Percentiles rank a stretch among this genome's conserved stretches.
phyloP scores from a whole-genome alignment of 305 asterid genomes.

The Withania somnifera region DNA sequence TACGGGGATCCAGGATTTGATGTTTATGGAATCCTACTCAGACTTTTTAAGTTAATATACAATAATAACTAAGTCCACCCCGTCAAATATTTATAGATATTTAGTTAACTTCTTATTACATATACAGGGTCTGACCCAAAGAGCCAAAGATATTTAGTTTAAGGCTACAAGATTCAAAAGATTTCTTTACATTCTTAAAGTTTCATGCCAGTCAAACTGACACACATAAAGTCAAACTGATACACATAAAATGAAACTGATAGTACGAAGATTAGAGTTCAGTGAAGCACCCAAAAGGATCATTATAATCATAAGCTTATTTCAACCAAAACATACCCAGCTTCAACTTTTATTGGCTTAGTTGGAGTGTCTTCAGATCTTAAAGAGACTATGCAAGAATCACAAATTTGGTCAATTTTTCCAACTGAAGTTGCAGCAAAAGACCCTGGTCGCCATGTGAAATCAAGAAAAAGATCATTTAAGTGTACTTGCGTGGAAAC shows the following conservation, averaged over 20 bases:
- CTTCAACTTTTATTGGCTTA: conserved; percentile 5
- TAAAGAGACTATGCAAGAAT: conserved; percentile 55
- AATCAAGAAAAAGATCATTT: conserved; percentile 8
- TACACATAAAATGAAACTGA: not conserved
- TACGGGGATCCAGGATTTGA: not conserved
- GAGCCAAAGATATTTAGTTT: not conserved
- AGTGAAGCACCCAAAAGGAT: not conserved
- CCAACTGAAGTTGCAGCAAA: conserved; percentile 72
- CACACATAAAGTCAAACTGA: not conserved
- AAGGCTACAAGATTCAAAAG: not conserved
- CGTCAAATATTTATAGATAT: not conserved
- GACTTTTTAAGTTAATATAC: not conserved
- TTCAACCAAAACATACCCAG: conserved; percentile 2
- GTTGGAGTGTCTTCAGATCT: conserved; percentile 30
- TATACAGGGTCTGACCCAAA: not conserved
- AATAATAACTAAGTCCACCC: not conserved
- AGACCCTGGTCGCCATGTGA: conserved; percentile 37
- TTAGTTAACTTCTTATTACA: not conserved
- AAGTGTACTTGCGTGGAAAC: conserved; percentile 11
- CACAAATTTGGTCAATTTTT: conserved; percentile 56
- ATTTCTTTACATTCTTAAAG: not conserved
- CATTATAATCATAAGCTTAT: not conserved
- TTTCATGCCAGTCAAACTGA: not conserved
- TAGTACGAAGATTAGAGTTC: not conserved
- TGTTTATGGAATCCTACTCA: not conserved